Evolutionary conservation across 495 filamentous ascomycete species (phyloP), one percentile per base, ranked within the genome.

Genomic region (Talaromyces trachyspermus): DNA sequence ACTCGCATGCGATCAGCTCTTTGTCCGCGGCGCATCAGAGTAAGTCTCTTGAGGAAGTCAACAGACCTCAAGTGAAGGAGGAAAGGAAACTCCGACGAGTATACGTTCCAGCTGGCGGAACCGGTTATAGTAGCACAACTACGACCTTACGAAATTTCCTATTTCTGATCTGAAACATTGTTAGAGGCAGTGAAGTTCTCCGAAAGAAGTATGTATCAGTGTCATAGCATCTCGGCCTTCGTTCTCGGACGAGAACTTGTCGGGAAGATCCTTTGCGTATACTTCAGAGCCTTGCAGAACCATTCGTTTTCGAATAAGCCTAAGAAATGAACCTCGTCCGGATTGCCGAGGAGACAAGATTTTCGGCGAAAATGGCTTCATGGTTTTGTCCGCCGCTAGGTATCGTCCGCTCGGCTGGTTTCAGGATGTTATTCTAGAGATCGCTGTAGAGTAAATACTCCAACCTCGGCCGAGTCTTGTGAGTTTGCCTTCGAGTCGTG

Each of bases 241-340:
- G 18, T 40, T 4, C 37, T 40, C 37, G 6, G 19, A 40, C 37
- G 37, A 14, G 37, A 40, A 40, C 1, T 40, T 40, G 37, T 40
- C 37, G 37, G 19, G 37, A 40, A 40, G 14, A 40, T 40, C 37
- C 19, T 40, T 22, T 40, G 37, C 37, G 33, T 37, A 37, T 37
- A 37, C 17, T 15, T 37, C 27, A 30, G 7, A 30, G 33, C 33
- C 5, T 36, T 36, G 33, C 5, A 36, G 12, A 36, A 36, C 33
- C 33, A 36, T 36, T 36, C 33, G 33, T 36, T 14, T 15, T 36
- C n/a, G 33, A 40, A 18, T 40, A 19, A 11, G 19, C 37, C 37
- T 40, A 40, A 40, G 37, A 40, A 36, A 40, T 40, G 37, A 40
- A 40, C 37, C 19, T 40, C 19, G 37, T 40, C 37, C 14, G 37